A percentile compares a stretch with the other conserved stretches of the same genome.
Evolutionary conservation across 1,139 yeast species (phyloP).

Genomic region (Geotrichum aggregatum): DNA sequence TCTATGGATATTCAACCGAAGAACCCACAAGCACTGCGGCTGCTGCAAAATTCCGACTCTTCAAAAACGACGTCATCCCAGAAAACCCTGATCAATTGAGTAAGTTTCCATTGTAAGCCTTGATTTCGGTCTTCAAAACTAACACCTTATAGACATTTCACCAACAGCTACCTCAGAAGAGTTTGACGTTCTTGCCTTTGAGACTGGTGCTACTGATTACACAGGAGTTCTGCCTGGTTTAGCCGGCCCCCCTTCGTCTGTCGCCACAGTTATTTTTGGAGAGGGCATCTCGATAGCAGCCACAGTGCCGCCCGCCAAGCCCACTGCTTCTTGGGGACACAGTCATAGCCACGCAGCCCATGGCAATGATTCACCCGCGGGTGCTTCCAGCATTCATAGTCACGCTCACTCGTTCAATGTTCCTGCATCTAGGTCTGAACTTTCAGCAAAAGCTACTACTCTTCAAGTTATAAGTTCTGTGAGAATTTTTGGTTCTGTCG

Average conservation of each 20-base stretch:
- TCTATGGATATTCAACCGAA: slow-evolving; percentile 2
- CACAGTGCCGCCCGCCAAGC: too few relatives aligned
- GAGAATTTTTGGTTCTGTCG: too few relatives aligned
- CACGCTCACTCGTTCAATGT: not conserved
- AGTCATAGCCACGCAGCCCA: not conserved
- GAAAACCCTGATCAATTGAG: not conserved
- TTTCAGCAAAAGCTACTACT: not conserved
- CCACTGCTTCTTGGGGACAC: too few relatives aligned
- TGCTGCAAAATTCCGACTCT: too few relatives aligned
- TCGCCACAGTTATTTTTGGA: too few relatives aligned
- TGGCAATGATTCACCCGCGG: not conserved
- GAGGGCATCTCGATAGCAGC: too few relatives aligned
- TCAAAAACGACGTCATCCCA: not conserved
- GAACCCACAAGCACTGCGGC: not conserved
- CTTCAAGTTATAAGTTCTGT: not conserved
- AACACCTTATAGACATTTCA: not conserved
- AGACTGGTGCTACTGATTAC: not conserved
- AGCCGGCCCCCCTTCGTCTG: too few relatives aligned
- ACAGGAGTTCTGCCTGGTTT: not conserved
- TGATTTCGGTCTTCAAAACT: not conserved
- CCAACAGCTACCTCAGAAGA: not conserved
- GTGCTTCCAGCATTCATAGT: not conserved
- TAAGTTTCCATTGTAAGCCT: not conserved
- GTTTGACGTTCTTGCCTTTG: not conserved
- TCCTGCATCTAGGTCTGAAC: not conserved